Conservation (phyloP, 2,329 filamentous ascomycete genomes). For the Claviceps sorghi region DNA sequence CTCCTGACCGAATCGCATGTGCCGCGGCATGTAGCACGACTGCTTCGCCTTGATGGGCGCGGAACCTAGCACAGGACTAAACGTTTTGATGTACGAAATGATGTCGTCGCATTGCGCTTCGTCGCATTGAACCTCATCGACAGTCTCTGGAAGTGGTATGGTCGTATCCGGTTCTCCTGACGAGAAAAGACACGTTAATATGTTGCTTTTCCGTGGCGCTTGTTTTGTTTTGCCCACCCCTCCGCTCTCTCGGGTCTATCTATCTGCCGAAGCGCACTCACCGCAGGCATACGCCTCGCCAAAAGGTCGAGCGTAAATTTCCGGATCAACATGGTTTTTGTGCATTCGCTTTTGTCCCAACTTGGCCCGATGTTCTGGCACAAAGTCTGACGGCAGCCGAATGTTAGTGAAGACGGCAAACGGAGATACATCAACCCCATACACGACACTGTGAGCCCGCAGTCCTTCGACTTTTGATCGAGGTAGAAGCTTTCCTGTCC, state of each 20-base stretch:
- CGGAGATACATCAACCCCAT: constrained; percentile 49
- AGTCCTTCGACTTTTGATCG: constrained; percentile 42
- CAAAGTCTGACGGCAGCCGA: constrained; percentile 50
- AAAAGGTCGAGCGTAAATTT: constrained; percentile 85
- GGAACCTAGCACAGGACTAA: constrained; percentile 51
- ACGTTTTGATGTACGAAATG: constrained; percentile 56
- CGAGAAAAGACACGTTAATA: not conserved
- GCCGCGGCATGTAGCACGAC: constrained; percentile 84
- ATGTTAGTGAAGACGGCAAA: constrained; percentile 84
- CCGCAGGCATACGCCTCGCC: constrained; percentile 89
- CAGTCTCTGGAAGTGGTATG: constrained; percentile 60
- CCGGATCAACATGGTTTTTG: constrained; percentile 59
- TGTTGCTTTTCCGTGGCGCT: not conserved
- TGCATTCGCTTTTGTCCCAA: constrained; percentile 37
- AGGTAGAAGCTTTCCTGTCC: constrained; percentile 47
- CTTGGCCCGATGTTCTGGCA: constrained; percentile 32
- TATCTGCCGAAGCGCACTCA: constrained; percentile 15
- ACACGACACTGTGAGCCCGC: constrained; percentile 52
- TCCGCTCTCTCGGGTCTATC: not conserved
- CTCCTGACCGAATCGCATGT: constrained; percentile 45
- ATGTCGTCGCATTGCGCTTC: constrained; percentile 70
- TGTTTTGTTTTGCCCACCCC: not conserved
- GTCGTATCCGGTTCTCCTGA: constrained; percentile 60
- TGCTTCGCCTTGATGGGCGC: constrained; percentile 61
- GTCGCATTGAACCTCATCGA: constrained; percentile 64